Conservation (phyloP, 1,139 yeast species). For the Suhomyces bolitotheri region DNA sequence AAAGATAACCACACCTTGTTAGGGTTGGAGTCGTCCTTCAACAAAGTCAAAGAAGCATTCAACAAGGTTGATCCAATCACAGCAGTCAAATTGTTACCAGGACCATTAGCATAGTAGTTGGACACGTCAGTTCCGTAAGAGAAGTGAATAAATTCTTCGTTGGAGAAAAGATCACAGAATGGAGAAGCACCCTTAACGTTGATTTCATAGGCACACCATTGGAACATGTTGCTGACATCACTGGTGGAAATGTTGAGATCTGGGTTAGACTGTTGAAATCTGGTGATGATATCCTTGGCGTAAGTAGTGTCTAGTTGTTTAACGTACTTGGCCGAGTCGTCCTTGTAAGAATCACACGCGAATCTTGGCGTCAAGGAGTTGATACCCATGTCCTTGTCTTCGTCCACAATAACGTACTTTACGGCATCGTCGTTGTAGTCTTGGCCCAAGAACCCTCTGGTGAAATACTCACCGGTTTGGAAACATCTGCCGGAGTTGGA, state of each 20-base stretch:
- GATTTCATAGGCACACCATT: slow-evolving; percentile 56
- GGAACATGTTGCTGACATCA: slow-evolving; percentile 44
- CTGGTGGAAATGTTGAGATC: slow-evolving; percentile 29
- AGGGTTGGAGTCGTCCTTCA: slow-evolving; percentile 27
- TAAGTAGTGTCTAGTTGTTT: slow-evolving; percentile 20
- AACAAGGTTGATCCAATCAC: slow-evolving; percentile 49
- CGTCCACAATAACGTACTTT: slow-evolving; percentile 28
- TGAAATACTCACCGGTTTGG: slow-evolving; percentile 33
- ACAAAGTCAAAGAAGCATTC: slow-evolving; percentile 48
- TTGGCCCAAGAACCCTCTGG: slow-evolving; percentile 29
- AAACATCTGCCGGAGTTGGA: slow-evolving; percentile 33
- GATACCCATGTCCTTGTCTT: slow-evolving; percentile 29
- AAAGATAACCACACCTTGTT: slow-evolving; percentile 31
- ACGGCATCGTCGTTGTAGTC: slow-evolving; percentile 14
- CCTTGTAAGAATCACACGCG: slow-evolving; percentile 24
- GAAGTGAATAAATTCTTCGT: slow-evolving; percentile 46
- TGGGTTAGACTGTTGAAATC: slow-evolving; percentile 25
- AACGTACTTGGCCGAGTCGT: slow-evolving; percentile 12
- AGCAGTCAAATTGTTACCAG: slow-evolving; percentile 46
- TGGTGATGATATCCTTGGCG: slow-evolving; percentile 18
- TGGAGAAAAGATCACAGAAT: slow-evolving; percentile 53
- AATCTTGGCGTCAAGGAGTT: slow-evolving; percentile 32
- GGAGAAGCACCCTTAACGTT: slow-evolving; percentile 49
- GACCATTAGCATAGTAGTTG: slow-evolving; percentile 51
- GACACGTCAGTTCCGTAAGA: slow-evolving; percentile 47